Conservation (phyloP, 306 rosid species). For the Castanea sativa region DNA sequence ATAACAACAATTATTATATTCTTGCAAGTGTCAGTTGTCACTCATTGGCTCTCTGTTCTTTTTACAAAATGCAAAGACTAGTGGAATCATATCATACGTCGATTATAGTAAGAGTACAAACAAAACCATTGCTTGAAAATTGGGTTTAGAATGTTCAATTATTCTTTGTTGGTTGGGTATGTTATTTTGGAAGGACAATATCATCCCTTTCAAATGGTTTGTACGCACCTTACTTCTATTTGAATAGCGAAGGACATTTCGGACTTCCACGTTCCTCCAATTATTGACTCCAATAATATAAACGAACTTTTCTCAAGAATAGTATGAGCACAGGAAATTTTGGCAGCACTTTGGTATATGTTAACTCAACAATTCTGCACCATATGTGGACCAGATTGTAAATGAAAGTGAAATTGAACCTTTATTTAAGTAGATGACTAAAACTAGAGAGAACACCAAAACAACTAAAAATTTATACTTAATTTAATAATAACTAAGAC, state of each 20-base stretch:
- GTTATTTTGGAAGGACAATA: not conserved
- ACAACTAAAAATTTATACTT: not conserved
- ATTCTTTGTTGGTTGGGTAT: too few relatives aligned
- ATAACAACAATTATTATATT: not conserved
- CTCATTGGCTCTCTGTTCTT: not conserved
- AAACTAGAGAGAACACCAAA: constrained; percentile 4
- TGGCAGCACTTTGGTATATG: not conserved
- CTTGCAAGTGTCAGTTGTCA: not conserved
- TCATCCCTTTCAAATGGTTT: not conserved
- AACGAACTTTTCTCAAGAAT: not conserved
- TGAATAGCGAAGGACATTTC: not conserved
- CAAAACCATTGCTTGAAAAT: constrained; percentile 3
- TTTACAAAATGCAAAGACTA: not conserved
- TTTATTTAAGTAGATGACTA: constrained; percentile 9
- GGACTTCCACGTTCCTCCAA: not conserved
- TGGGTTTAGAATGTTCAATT: constrained; percentile 11
- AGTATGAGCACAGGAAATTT: not conserved
- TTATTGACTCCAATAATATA: not conserved
- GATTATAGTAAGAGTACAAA: not conserved
- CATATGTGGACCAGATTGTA: not conserved
- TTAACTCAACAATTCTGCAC: not conserved
- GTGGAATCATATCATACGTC: not conserved
- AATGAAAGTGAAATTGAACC: constrained; percentile 5
- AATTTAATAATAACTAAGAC: constrained; percentile 8
- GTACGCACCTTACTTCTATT: not conserved